Conservation (phyloP, 192 early-diverging fungal genomes). For the Coemansia sp. region DNA sequence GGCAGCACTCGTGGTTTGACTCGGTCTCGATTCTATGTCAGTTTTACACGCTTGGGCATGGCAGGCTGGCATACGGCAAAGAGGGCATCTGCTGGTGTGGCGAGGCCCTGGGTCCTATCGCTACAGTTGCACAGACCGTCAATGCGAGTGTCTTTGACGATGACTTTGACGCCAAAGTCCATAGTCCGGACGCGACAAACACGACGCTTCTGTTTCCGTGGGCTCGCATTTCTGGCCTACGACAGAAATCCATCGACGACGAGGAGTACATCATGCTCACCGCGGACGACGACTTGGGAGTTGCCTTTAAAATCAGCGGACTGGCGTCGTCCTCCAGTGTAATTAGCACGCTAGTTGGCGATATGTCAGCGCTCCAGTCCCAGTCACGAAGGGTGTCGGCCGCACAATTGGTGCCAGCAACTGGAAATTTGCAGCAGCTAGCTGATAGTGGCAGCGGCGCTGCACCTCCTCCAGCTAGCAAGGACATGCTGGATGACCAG, state of each 20-base stretch:
- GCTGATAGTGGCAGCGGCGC: neutral
- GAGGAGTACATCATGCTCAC: conserved; percentile 34
- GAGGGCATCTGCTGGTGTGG: conserved; percentile 26
- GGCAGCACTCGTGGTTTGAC: neutral
- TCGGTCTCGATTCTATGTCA: conserved; percentile 42
- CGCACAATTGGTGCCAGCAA: neutral
- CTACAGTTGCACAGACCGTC: conserved; percentile 14
- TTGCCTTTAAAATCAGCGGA: conserved; percentile 21
- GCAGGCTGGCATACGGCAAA: conserved; percentile 11
- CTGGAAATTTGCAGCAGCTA: neutral
- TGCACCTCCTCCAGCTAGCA: neutral
- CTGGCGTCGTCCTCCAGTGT: neutral
- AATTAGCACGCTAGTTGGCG: neutral
- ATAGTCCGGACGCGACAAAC: neutral
- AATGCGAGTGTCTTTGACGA: neutral
- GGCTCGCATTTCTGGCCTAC: conserved; percentile 23
- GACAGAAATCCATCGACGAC: conserved; percentile 35
- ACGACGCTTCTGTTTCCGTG: conserved; percentile 40
- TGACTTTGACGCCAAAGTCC: neutral
- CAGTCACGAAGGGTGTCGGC: neutral
- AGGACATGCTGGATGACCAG: neutral
- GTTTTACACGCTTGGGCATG: conserved; percentile 48
- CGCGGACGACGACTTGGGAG: conserved; percentile 41
- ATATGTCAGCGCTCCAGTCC: neutral
- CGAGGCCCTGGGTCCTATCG: conserved; percentile 19